Evolutionary conservation across 2,329 filamentous ascomycete genomes (phyloP), one percentile per base, ranked within the genome.

Genomic region (Trichophyton benhamiae): DNA sequence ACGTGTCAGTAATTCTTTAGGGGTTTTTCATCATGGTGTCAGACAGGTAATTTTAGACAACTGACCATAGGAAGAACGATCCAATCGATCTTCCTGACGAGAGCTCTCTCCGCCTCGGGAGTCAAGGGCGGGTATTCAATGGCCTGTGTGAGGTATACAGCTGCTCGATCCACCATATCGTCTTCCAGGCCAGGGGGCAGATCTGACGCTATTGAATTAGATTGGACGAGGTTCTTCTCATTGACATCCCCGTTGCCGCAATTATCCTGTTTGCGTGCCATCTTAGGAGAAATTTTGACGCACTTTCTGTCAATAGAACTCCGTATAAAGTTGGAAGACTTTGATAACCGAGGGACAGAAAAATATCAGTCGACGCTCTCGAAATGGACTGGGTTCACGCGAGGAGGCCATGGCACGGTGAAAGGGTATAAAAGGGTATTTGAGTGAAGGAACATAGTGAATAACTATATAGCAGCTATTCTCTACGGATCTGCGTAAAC

Each of bases 1-100:
- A 27, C 13, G 13, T 20, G 15, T 22, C 7, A 62, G 41, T 2
- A 59, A 25, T 22, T 9, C 3, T 20, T 48, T 20, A 17, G 44
- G 20, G n/a, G 42, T 30, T 30, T 30, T 30, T 30, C 27, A 30
- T 30, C 27, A 17, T 8, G 25, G 3, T 38, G 33, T 11, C 33
- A 38, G 33, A 11, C 3, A 13, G 11, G 25, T 41, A 13, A 55
- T 17, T 25, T 9, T 20, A 36, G n/a, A 38, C 6, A 6, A 82
- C 65, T 80, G 20, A 84, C 72, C 49, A 84, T 72, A 0, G 82
- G 81, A n/a, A 84, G 77, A 11, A 85, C 72, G 13, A 73, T 73
- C 67, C 72, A 75, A 67, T 85, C 83, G 62, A 85, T 82, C 68
- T 82, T 83, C 20, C 77, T 74, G 46, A 84, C 64, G 53, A 72